Conservation (phyloP, 164 flowering plant species). For the Chimonanthus praecox region DNA sequence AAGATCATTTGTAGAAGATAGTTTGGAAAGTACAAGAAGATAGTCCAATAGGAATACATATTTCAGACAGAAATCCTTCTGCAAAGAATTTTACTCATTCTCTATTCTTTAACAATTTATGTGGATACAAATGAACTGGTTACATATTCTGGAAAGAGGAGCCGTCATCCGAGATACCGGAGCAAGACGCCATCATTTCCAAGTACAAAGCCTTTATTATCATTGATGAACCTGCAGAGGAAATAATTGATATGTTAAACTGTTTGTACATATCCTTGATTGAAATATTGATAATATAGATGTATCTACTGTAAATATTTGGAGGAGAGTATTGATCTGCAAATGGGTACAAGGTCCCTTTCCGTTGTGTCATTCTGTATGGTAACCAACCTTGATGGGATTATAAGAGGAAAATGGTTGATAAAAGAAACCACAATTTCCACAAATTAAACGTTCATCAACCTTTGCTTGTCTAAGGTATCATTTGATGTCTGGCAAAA, state of each 20-base stretch:
- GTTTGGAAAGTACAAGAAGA: background rate
- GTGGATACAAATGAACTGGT: background rate
- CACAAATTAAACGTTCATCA: too few species aligned
- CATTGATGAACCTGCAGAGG: slow-evolving; percentile 69
- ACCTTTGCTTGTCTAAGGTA: too few species aligned
- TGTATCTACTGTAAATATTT: background rate
- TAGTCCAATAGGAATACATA: background rate
- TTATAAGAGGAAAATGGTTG: too few species aligned
- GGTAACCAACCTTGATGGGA: too few species aligned
- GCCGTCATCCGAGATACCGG: slow-evolving; percentile 72
- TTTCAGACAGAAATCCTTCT: background rate
- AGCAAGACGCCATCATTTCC: slow-evolving; percentile 97
- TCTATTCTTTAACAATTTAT: background rate
- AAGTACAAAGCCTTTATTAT: slow-evolving; percentile 77
- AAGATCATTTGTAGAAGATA: background rate
- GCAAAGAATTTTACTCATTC: background rate
- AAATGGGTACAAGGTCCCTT: too few species aligned
- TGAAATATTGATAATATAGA: background rate
- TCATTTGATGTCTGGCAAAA: too few species aligned
- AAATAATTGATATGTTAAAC: background rate
- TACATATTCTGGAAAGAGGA: background rate
- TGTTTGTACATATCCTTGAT: too few species aligned
- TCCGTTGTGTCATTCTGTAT: too few species aligned
- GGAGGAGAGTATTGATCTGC: background rate
- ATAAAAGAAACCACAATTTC: too few species aligned